Evolutionary conservation across 2,329 filamentous ascomycete genomes (phyloP).

Genomic region (Torrubiellomyces zombiae): DNA sequence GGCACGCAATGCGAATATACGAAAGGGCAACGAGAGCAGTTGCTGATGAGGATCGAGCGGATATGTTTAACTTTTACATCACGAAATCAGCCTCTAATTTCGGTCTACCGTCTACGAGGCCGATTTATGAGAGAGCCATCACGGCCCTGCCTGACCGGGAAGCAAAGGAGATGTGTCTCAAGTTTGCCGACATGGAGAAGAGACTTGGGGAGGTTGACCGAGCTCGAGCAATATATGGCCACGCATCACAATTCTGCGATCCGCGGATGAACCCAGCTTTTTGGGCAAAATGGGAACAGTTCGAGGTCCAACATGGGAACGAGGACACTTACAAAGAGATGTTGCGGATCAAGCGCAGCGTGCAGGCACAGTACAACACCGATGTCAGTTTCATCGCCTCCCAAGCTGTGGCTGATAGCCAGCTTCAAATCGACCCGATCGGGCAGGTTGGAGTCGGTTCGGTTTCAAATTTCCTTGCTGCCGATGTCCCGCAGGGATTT

Average conservation of each 20-base stretch:
- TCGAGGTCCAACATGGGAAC: constrained; percentile 95
- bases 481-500: constrained; percentile 76
- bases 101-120: constrained; percentile 79
- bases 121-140: constrained; percentile 94
- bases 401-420: constrained; percentile 73
- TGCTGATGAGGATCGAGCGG: constrained; percentile 80
- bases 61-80: constrained; percentile 99
- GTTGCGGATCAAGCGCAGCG: constrained; percentile 91
- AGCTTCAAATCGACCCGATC: constrained; percentile 39
- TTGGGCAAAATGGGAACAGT: constrained; percentile 94
- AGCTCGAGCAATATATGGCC: constrained; percentile 86
- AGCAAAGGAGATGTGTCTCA: constrained; percentile 95
- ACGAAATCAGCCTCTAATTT: constrained; percentile 98
- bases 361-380: constrained; percentile 96
- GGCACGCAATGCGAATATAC: constrained; percentile 98
- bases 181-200: constrained; percentile 95
- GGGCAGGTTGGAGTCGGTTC: constrained; percentile 79
- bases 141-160: constrained; percentile 83
- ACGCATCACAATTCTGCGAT: constrained; percentile 94
- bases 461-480: constrained; percentile 77
- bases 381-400: constrained; percentile 98
- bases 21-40: constrained; percentile 92
- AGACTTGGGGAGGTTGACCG: constrained; percentile 85
- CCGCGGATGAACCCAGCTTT: constrained; percentile 78
- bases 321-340: constrained; percentile 99